These are phyloP conservation scores for Fusarium haematococcum DNA, from an alignment of 2,329 filamentous ascomycete species.

Conservation along the genomic window DNA sequence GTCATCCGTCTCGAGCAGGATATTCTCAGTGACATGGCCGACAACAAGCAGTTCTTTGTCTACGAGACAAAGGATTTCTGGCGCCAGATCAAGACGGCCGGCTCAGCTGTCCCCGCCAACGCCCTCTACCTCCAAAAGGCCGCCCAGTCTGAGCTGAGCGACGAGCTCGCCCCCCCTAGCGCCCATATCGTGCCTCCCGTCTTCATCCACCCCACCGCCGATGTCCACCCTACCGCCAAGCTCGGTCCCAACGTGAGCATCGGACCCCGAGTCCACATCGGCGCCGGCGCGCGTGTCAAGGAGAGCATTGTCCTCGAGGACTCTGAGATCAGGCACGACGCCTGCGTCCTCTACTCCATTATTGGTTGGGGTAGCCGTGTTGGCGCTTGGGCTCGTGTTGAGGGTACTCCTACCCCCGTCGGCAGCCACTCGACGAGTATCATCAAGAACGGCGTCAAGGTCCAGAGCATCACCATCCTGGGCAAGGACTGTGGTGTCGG, in stretches of 20 bases:
- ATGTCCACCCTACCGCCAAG: slow-evolving; percentile 94
- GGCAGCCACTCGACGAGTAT: slow-evolving; percentile 93
- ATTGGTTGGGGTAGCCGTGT: slow-evolving; percentile 97
- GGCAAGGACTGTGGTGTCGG: slow-evolving; percentile 96
- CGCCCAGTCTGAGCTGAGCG: slow-evolving; percentile 77
- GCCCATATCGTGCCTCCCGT: slow-evolving; percentile 92
- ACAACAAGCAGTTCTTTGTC: slow-evolving; percentile 98
- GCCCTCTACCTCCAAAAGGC: slow-evolving; percentile 97
- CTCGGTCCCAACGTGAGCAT: slow-evolving; percentile 97
- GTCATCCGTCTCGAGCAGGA: slow-evolving; percentile 97
- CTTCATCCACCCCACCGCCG: slow-evolving; percentile 92
- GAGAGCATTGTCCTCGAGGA: slow-evolving; percentile 97
- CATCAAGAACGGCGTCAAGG: slow-evolving; percentile 97
- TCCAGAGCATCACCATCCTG: slow-evolving; percentile 97
- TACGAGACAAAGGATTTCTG: slow-evolving; percentile 99
- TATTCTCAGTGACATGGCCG: slow-evolving; percentile 93
- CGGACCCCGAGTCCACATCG: slow-evolving; percentile 86
- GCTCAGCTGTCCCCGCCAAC: slow-evolving; percentile 95
- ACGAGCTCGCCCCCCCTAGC: slow-evolving; percentile 83
- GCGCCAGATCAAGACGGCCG: slow-evolving; percentile 99
- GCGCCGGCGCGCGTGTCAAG: slow-evolving; percentile 91
- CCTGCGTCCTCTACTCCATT: slow-evolving; percentile 94
- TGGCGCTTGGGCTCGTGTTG: slow-evolving; percentile 97
- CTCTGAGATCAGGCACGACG: slow-evolving; percentile 94
- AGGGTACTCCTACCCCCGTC: slow-evolving; percentile 90